Percentiles rank a stretch among this genome's conserved stretches.
phyloP scores from a whole-genome alignment of 768 basidiomycete genomes.

The Mycena capillaripes region DNA sequence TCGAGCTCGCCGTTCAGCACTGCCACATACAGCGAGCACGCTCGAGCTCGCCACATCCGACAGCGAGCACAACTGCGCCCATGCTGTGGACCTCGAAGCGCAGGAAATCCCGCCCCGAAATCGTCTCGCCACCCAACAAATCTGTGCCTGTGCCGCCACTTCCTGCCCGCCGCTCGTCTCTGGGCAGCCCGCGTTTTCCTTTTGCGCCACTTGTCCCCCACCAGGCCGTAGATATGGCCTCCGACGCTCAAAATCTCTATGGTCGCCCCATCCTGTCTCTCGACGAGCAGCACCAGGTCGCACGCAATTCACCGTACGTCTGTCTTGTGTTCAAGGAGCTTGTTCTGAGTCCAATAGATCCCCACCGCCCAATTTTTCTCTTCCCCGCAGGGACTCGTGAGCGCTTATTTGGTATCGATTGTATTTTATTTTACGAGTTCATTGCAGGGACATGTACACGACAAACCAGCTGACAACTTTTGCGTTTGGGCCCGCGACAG shows the following conservation, averaged over 20 bases:
- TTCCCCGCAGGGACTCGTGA: conserved; percentile 21
- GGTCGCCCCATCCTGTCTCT: conserved; percentile 23
- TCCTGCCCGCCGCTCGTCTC: conserved; percentile 27
- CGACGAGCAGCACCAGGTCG: conserved; percentile 29
- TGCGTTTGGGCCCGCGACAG: conserved; percentile 60
- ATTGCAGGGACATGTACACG: conserved; percentile 56
- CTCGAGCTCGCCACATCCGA: background rate
- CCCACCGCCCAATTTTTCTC: conserved; percentile 27
- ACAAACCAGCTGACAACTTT: conserved; percentile 61
- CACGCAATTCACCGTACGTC: conserved; percentile 20
- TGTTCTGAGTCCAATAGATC: conserved; percentile 2
- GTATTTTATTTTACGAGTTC: background rate
- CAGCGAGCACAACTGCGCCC: background rate
- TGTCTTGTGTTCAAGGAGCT: background rate
- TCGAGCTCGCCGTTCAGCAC: conserved; percentile 3
- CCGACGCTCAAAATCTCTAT: conserved; percentile 21
- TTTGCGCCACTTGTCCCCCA: conserved; percentile 32
- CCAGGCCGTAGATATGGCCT: conserved; percentile 21
- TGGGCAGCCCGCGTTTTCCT: conserved; percentile 30
- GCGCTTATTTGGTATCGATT: background rate
- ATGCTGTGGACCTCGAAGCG: conserved; percentile 34
- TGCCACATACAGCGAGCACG: conserved; percentile 7
- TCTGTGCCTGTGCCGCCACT: background rate
- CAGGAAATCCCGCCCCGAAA: conserved; percentile 32
- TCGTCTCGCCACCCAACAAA: background rate